Conservation (phyloP, 2,329 filamentous ascomycete genomes). For the Mycosphaerella arachidis region DNA sequence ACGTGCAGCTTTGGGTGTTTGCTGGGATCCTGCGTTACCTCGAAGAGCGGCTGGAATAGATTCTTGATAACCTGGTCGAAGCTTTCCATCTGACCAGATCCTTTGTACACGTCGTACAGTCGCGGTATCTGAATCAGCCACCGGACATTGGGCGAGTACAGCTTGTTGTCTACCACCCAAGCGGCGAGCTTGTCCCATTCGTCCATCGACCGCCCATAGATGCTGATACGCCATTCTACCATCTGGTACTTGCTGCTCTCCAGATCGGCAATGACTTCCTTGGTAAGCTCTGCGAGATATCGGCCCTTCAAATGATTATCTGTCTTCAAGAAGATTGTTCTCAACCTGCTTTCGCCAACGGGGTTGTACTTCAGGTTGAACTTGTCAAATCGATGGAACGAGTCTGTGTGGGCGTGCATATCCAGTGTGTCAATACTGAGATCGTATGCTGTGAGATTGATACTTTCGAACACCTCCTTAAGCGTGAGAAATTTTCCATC, state of each 20-base stretch:
- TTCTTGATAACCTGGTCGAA: constrained; percentile 90
- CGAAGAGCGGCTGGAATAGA: constrained; percentile 88
- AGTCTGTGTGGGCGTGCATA: constrained; percentile 98
- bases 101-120: constrained; percentile 93
- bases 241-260: constrained; percentile 99
- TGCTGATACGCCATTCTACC: constrained; percentile 98
- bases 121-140: constrained; percentile 96
- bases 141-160: constrained; percentile 94
- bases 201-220: constrained; percentile 85
- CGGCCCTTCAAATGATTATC: constrained; percentile 96
- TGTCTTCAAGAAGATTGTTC: constrained; percentile 98
- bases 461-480: constrained; percentile 91
- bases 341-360: constrained; percentile 86
- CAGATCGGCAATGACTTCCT: constrained; percentile 93
- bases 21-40: constrained; percentile 81
- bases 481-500: constrained; percentile 90
- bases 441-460: constrained; percentile 95
- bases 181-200: constrained; percentile 98
- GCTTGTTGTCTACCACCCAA: constrained; percentile 97
- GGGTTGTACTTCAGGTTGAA: constrained; percentile 99
- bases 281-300: constrained; percentile 94
- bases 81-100: constrained; percentile 75
- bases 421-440: constrained; percentile 96
- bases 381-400: constrained; percentile 98
- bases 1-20: constrained; percentile 90